Evolutionary conservation across 1,284 basidiomycete genomes (phyloP), one percentile per base, ranked within the genome.

Genomic region (Trichosporon coremiiforme): DNA sequence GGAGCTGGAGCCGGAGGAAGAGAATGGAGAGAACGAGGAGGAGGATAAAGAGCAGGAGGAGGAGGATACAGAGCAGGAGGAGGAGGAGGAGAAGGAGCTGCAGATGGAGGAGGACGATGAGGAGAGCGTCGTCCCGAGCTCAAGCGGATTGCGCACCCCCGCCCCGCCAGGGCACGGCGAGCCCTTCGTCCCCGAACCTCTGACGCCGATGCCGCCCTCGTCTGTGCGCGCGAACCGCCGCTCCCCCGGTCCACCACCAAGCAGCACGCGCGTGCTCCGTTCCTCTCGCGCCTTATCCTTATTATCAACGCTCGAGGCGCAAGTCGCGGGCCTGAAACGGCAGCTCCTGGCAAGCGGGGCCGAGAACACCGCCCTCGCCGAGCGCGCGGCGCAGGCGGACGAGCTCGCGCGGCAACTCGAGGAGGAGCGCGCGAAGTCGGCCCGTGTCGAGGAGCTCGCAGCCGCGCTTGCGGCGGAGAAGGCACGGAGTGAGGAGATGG

Each of bases 241-340:
- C 13, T n/a, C 29, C 13, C 29, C 29, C 29, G 29, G 13, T 13
- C 57, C 57, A 0, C 20, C 57, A 25, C 29, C 57, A 6, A 33
- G 29, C 3, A 33, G 57, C 31, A n/a, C 57, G 31, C 17, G 57
- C 20, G 57, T 60, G 17, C 29, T 60, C 15, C 57, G 57, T 13
- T 17, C 15, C 31, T 60, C 57, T 0, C 57, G 57, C 29, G 57
- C 57, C 10, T 33, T 60, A n/a, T 31, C 57, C 1, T n/a, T 60
- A 3, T 9, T 60, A 1, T 60, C 57, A 15, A 60, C 57, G 13
- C 57, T 60, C 31, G 57, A 60, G 31, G 29, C 29, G 29, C 57
- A 60, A 31, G 57, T 60, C 57, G 57, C 57, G 57, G 17, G 17
- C 12, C 57, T 60, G 31, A 60, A 60, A 31, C 15, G 57, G 7